Evolutionary conservation across 2,329 filamentous ascomycete species (phyloP).

Genomic region (Blastomyces gilchristii): DNA sequence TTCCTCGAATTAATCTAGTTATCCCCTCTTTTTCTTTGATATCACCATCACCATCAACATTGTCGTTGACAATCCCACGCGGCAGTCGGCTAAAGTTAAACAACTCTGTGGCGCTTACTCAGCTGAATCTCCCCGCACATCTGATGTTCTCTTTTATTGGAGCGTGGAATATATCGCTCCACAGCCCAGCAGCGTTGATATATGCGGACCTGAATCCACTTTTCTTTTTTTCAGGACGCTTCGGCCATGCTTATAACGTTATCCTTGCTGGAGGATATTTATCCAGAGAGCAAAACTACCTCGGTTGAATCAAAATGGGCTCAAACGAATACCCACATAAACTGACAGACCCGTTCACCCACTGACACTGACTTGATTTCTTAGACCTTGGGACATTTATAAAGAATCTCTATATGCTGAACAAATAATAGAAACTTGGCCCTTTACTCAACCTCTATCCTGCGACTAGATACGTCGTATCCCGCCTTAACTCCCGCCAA

Average conservation of each 20-base stretch:
- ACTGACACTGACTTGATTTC: neutral
- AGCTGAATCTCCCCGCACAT: neutral
- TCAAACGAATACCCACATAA: neutral
- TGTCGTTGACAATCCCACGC: too few relatives aligned
- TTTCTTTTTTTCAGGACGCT: neutral
- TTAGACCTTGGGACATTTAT: neutral
- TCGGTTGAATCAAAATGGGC: neutral
- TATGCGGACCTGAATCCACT: neutral
- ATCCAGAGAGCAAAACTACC: neutral
- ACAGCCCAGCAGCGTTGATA: neutral
- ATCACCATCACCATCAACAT: too few relatives aligned
- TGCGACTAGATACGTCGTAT: neutral
- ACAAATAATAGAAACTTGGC: neutral
- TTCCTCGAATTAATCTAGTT: neutral
- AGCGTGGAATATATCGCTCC: neutral
- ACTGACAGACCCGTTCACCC: neutral
- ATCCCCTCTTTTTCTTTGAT: neutral
- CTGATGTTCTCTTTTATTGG: too few relatives aligned
- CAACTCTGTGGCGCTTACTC: neutral
- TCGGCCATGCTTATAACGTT: neutral
- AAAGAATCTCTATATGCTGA: neutral
- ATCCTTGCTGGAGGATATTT: neutral
- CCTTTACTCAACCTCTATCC: neutral
- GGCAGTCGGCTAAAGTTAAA: too few relatives aligned
- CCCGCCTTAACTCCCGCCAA: neutral